Conservation (phyloP, 257 asterid genomes). For the Handroanthus guayacan region DNA sequence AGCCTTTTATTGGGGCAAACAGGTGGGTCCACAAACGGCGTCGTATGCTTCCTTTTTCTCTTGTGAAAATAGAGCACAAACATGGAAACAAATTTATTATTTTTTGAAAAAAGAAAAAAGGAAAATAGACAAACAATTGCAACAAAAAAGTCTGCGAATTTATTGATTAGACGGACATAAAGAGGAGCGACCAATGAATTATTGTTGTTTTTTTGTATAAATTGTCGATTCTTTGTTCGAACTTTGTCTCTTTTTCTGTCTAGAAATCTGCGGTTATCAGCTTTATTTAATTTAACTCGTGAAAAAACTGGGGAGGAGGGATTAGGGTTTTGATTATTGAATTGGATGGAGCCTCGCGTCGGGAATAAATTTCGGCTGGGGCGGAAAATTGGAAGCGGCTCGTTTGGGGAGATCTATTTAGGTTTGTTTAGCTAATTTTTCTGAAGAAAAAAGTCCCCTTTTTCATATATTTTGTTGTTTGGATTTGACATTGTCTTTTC, state of each 20-base stretch:
- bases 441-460: not conserved
- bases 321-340: constrained; percentile 25
- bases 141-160: constrained; percentile 28
- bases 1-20: not conserved
- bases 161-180: constrained; percentile 45
- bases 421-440: constrained; percentile 49
- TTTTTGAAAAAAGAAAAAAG: too few relatives aligned
- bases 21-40: not conserved
- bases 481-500: not conserved
- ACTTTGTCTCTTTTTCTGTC: constrained; percentile 12
- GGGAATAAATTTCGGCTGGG: constrained; percentile 85
- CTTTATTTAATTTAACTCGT: constrained; percentile 21
- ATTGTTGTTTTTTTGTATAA: constrained; percentile 22
- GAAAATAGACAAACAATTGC: constrained; percentile 21
- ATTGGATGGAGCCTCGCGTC: constrained; percentile 86
- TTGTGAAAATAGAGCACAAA: constrained; percentile 22
- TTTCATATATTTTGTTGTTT: constrained; percentile 4
- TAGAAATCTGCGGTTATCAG: constrained; percentile 25
- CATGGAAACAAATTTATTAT: not conserved
- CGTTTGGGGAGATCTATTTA: constrained; percentile 93
- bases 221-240: constrained; percentile 16
- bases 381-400: constrained; percentile 91
- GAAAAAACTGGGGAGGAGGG: not conserved
- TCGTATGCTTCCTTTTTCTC: constrained; percentile 1
- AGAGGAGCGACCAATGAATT: constrained; percentile 39